Evolutionary conservation across 1,139 yeast species (phyloP), one percentile per base, ranked within the genome.

Genomic region (Blastobotrys malaysiensis): DNA sequence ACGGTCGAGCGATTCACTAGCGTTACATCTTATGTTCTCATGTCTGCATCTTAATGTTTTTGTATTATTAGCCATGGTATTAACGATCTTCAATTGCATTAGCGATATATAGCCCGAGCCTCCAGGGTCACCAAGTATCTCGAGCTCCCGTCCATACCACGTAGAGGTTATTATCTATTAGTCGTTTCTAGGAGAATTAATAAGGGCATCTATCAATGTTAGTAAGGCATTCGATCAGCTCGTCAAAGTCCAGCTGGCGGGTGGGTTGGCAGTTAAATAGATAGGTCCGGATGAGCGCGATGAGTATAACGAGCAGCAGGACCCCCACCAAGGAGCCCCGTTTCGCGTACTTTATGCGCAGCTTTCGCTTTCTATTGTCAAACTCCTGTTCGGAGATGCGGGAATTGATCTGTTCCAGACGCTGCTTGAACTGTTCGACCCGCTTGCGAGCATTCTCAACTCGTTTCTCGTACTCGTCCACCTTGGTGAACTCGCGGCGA

Each of bases 1-100:
- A 77, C 84, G 31, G 82, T 85, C 57, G 93, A 84, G 64, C 75
- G 97, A 59, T 86, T 86, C 63, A 89, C 63, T 13, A 63, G 71
- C n/a, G 59, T 69, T 36, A 66, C 69, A 13, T 67, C 71, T 7
- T 70, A 65, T 51, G 59, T 69, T 31, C 57, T 66, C 52, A 66
- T 67, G 24, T 61, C 69, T 3, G 58, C 70, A 1, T 59, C 54
- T 1, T 52, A 46, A 46, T 48, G 46, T 21, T 19, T 16, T 11
- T 5, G 16, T 43, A 9, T n/a, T n/a, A 13, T 31, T 31, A 31
- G 39, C 31, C 31, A 7, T 5, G 7, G 7, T 22, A 22, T 22
- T 7, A n/a, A n/a, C n/a, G n/a, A n/a, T n/a, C n/a, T n/a, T n/a
- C n/a, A n/a, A n/a, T n/a, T n/a, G n/a, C n/a, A n/a, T n/a, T n/a